Conservation (phyloP, 768 basidiomycete genomes). For the Hericium erinaceus region DNA sequence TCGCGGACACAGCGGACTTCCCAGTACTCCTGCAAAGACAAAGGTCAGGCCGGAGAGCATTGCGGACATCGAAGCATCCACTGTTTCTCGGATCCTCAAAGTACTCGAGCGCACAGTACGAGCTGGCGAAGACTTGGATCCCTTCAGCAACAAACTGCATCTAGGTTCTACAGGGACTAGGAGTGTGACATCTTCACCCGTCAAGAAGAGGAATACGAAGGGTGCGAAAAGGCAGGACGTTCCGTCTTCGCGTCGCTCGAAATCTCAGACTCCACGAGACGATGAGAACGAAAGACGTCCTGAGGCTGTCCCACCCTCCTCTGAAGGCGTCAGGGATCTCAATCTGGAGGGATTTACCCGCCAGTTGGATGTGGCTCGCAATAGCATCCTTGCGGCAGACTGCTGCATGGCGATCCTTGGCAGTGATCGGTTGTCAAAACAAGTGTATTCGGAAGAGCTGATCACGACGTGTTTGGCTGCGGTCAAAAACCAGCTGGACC, state of each 20-base stretch:
- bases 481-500: conserved; percentile 73
- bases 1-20: conserved; percentile 31
- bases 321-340: conserved; percentile 30
- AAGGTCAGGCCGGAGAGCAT: conserved; percentile 33
- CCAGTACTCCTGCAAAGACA: conserved; percentile 29
- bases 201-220: conserved; percentile 36
- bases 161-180: background rate
- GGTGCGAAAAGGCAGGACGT: conserved; percentile 26
- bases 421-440: conserved; percentile 75
- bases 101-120: conserved; percentile 73
- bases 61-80: conserved; percentile 54
- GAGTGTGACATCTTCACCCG: conserved; percentile 14
- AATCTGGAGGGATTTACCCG: conserved; percentile 43
- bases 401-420: conserved; percentile 72
- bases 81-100: conserved; percentile 60
- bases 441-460: conserved; percentile 94
- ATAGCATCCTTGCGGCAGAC: conserved; percentile 77
- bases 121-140: conserved; percentile 66
- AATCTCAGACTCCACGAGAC: conserved; percentile 33
- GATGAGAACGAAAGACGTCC: conserved; percentile 23
- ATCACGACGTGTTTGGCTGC: conserved; percentile 69
- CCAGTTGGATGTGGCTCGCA: conserved; percentile 51
- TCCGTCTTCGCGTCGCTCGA: conserved; percentile 31
- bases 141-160: conserved; percentile 38
- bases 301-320: conserved; percentile 5